Base-by-base conservation (phyloP, 2,329 filamentous ascomycete genomes). In the Trichoderma endophyticum region DNA sequence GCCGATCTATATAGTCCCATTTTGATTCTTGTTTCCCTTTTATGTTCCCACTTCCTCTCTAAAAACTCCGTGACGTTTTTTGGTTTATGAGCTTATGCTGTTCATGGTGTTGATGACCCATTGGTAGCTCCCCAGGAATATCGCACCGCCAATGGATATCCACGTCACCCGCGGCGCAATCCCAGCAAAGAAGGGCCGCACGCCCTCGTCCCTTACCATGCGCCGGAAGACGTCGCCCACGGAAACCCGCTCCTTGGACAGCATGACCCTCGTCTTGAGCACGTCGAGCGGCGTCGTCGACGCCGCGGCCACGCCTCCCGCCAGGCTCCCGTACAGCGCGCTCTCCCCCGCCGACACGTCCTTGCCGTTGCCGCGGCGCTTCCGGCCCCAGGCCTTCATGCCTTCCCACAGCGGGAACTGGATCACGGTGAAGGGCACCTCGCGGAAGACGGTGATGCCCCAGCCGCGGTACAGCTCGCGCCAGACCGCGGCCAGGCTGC, bases 331-430 rank as follows among this genome's bases (percentile, higher is more conserved):
- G 81, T 96, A 95, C 56, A 96, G 77, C 0, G 92, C 96, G 76
- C 93, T 96, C 83, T 97, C 94, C 2, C 87, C 82, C 0, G 92
- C 94, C 18, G 90, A 87, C 2, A 96, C 84, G 78, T 86, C 83
- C 75, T 73, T 75, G 3, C 78, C 76, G 3, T 65, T 73, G 3
- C 74, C 73, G 39, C 78, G 78, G 62, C 84, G 81, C 54, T 83
- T 77, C 57, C 86, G 82, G 6, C 90, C 86, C 87, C 89, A 93
- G 56, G 86, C 85, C 86, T 98, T 98, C 87, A 98, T 88, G 5
- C 88, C 90, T 83, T 99, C 96, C 96, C 96, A 99, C 74, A 99
- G 87, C 60, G 96, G 96, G 80, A 99, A 99, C 82, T 99, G 96
- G 74, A 99, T 92, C 11, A 98, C 91, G 3, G 97, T 98, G 79